A percentile compares a stretch with the other conserved stretches of the same genome.
phyloP scores from a whole-genome alignment of 768 basidiomycete genomes.

The Leccinellum albellum region DNA sequence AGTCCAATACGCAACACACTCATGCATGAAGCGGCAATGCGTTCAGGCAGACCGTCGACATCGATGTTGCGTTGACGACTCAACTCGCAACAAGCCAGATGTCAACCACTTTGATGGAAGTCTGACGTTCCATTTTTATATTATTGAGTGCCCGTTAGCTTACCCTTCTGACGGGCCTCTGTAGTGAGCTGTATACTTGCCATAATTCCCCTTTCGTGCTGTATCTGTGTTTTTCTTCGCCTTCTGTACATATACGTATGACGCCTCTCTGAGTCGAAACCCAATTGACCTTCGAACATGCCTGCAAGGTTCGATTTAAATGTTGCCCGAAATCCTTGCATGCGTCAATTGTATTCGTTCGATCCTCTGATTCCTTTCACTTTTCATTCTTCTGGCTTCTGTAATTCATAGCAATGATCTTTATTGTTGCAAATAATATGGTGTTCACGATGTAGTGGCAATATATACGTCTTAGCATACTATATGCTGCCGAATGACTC shows the following conservation, averaged over 20 bases:
- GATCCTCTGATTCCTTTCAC: no score
- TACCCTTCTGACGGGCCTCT: no score
- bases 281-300: not conserved
- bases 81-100: not conserved
- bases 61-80: conserved; percentile 1
- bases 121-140: not conserved
- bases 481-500: no score
- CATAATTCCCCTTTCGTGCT: not conserved
- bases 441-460: no score
- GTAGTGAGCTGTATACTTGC: no score
- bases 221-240: no score
- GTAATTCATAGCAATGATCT: no score
- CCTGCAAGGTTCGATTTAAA: not conserved
- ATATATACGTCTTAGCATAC: no score
- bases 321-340: no score
- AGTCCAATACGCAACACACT: not conserved
- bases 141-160: not conserved
- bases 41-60: not conserved
- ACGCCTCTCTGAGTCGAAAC: not conserved
- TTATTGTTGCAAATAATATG: no score
- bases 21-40: not conserved
- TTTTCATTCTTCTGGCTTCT: no score
- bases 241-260: not conserved
- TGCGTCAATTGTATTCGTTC: no score
- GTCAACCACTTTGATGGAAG: not conserved